Evolutionary conservation across 2,329 filamentous ascomycete species (phyloP).

Genomic region (Penicillium psychrosexuale): DNA sequence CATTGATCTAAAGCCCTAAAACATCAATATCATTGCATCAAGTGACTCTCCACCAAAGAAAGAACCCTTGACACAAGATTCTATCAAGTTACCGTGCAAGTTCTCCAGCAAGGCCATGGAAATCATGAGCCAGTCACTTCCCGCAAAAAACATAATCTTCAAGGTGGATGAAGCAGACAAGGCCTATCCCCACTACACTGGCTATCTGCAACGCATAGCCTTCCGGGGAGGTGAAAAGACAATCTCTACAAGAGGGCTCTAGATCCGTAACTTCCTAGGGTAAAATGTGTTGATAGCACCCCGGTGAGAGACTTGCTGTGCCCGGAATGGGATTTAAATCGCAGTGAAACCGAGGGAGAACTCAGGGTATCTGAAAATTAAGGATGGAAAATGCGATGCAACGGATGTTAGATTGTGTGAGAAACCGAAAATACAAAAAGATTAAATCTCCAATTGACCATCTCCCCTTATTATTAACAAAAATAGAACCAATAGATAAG

Average conservation of each 20-base stretch:
- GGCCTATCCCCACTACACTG: too few relatives aligned
- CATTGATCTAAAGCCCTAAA: too few relatives aligned
- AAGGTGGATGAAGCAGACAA: background rate
- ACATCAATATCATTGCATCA: too few relatives aligned
- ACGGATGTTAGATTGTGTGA: background rate
- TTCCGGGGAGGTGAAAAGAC: too few relatives aligned
- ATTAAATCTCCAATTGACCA: background rate
- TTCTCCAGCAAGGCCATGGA: background rate
- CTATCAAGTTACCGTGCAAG: too few relatives aligned
- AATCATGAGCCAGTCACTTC: background rate
- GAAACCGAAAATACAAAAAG: slow-evolving; percentile 9
- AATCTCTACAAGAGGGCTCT: too few relatives aligned
- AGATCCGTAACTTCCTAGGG: too few relatives aligned
- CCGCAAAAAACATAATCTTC: background rate
- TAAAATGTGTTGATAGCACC: too few relatives aligned
- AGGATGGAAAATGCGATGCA: background rate
- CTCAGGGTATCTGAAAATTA: background rate
- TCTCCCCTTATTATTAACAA: background rate
- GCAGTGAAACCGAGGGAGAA: background rate
- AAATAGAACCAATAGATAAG: background rate
- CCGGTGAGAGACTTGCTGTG: background rate
- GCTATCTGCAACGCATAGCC: too few relatives aligned
- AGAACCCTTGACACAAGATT: too few relatives aligned
- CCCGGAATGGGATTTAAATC: background rate
- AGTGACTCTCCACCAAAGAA: too few relatives aligned